Evolutionary conservation across 2,329 filamentous ascomycete species (phyloP), one percentile per base, ranked within the genome.

Genomic region (Rosellinia necatrix): DNA sequence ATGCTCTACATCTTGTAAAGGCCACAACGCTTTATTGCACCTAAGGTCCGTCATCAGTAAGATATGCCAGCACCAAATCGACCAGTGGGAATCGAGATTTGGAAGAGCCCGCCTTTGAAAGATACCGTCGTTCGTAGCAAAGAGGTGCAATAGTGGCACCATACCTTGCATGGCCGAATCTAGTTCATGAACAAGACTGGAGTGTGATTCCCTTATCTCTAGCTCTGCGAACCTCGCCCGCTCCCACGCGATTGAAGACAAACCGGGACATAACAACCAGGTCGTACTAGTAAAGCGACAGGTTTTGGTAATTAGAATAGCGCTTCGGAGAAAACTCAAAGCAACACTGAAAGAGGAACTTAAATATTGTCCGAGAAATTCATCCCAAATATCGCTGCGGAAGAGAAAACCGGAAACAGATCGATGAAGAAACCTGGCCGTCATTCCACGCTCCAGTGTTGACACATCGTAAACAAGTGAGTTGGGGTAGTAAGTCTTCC

Each of bases 361-460:
- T 6, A 53, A 35, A 7, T 44, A 22, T 3, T n/a, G 12, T 12
- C 15, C 19, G 9, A 56, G 27, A 15, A 57, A 48, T 10, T 51
- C 13, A 2, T 29, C n/a, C 56, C 56, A 60, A 19, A 54, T 30
- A 3, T 41, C 22, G 2, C 19, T 17, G 2, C 13, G 27, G 5
- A 9, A 3, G 13, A 65, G 48, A 38, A 65, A 65, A n/a, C 64
- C 63, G 15, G 9, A 34, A n/a, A 65, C 61, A 8, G 63, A 63
- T 41, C 53, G 56, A 25, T 65, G 63, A 15, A 64, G 27, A 24
- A 64, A 62, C 3, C 29, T 40, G 6, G 50, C 52, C 5, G 7
- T 37, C n/a, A 43, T 49, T 6, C 19, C 51, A 8, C 27, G n/a
- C 7, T 43, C 43, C 1, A 40, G n/a, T 10, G 22, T 51, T 24